These are phyloP conservation scores for Quercus aquifolioides DNA, from an alignment of 306 rosid species.

Conservation along the genomic window DNA sequence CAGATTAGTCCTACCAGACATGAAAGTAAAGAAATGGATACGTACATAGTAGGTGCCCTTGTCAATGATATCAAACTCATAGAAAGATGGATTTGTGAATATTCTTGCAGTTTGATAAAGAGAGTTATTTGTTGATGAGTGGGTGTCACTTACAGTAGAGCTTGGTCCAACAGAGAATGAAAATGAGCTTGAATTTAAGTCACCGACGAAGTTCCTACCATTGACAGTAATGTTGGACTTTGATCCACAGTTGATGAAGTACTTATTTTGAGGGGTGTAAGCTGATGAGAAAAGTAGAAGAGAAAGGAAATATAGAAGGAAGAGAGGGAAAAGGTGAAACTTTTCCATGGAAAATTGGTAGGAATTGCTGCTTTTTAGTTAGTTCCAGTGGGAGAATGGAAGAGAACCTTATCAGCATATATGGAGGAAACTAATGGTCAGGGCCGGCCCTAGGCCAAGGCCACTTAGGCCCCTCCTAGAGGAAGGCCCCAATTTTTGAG, in stretches of 20 bases:
- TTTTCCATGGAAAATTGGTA: constrained; percentile 13
- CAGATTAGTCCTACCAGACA: constrained; percentile 6
- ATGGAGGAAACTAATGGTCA: no score
- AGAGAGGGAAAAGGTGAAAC: no score
- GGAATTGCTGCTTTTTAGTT: no score
- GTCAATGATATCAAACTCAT: not conserved
- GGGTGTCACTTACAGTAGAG: not conserved
- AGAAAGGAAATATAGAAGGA: constrained; percentile 1
- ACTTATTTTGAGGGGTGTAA: not conserved
- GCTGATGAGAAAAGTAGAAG: constrained; percentile 32
- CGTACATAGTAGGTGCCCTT: constrained; percentile 34
- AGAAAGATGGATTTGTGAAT: not conserved
- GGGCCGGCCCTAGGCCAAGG: no score
- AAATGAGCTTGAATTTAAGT: not conserved
- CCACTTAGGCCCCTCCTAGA: no score
- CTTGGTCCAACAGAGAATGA: not conserved
- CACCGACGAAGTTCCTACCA: not conserved
- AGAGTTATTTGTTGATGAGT: not conserved
- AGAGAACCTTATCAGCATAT: no score
- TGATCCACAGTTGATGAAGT: constrained; percentile 50
- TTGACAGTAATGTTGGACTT: not conserved
- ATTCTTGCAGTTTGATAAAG: constrained; percentile 36
- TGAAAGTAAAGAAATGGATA: constrained; percentile 47
- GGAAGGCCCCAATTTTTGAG: no score
- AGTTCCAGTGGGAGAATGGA: no score